A percentile compares a stretch with the other conserved stretches of the same genome.
Evolutionary conservation across 257 asterid genomes (phyloP).

Genomic region (Asclepias syriaca): DNA sequence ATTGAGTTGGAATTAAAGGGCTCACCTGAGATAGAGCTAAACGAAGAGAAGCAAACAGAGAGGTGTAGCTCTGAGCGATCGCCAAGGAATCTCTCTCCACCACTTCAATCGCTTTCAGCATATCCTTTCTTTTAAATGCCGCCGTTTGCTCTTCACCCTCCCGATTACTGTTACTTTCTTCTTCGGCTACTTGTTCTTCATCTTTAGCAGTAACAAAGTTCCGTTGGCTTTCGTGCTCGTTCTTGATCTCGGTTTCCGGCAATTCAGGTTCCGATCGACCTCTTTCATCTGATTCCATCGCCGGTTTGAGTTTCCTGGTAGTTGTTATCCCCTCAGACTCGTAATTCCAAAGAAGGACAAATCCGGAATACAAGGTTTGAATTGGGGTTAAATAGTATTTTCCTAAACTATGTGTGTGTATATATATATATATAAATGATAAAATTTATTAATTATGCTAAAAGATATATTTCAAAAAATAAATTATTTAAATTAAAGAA

Average conservation of each 20-base stretch:
- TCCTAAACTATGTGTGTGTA: no score
- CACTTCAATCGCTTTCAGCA: constrained; percentile 67
- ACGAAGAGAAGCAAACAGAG: constrained; percentile 78
- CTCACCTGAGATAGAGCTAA: constrained; percentile 63
- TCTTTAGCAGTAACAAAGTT: background rate
- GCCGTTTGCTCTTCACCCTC: constrained; percentile 22
- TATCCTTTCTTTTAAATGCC: constrained; percentile 47
- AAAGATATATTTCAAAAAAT: no score
- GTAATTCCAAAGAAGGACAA: background rate
- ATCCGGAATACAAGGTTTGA: background rate
- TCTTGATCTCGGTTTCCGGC: background rate
- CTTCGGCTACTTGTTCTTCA: background rate
- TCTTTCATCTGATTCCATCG: constrained; percentile 9
- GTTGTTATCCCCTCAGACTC: background rate
- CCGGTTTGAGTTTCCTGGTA: background rate
- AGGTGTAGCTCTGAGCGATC: constrained; percentile 73
- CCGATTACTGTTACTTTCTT: background rate
- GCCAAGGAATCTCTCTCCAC: constrained; percentile 84
- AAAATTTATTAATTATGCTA: no score
- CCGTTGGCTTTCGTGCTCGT: background rate
- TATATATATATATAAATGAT: no score
- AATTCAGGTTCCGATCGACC: background rate
- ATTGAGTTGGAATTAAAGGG: background rate
- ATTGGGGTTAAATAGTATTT: background rate
- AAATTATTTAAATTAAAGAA: no score